Conservation (phyloP, 345 rosid species). For the Populus ilicifolia region DNA sequence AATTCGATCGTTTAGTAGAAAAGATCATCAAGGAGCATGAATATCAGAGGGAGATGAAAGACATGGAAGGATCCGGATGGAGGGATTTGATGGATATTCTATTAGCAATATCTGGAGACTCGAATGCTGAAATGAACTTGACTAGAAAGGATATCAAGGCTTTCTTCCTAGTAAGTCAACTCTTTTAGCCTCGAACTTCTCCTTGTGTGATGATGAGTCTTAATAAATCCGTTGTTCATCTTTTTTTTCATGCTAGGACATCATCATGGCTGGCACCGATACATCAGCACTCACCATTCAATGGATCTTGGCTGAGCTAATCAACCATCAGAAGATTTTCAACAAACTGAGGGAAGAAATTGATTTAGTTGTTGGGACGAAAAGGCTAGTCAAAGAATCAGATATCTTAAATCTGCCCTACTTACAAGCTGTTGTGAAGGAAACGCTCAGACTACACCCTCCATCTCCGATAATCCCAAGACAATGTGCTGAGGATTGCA, state of each 20-base stretch:
- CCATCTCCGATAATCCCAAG: not conserved
- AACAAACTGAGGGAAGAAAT: constrained; percentile 10
- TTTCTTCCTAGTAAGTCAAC: not conserved
- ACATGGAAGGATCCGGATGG: not conserved
- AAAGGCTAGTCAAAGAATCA: constrained; percentile 10
- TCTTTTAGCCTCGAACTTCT: no score
- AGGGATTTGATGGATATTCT: constrained; percentile 6
- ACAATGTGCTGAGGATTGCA: not conserved
- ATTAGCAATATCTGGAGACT: not conserved
- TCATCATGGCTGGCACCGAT: constrained; percentile 10
- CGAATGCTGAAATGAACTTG: not conserved
- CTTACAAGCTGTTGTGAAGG: constrained; percentile 2
- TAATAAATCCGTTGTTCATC: no score
- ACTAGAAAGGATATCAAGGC: constrained; percentile 1
- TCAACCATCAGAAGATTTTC: constrained; percentile 4
- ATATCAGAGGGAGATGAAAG: not conserved
- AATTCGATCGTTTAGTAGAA: not conserved
- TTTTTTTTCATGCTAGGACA: not conserved
- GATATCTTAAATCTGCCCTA: constrained; percentile 11
- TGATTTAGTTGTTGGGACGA: not conserved
- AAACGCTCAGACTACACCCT: not conserved
- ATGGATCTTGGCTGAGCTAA: constrained; percentile 7
- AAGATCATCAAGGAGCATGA: constrained; percentile 3
- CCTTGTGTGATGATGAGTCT: no score
- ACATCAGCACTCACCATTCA: not conserved